phyloP scores from a whole-genome alignment of 805 yeast species.

The Kuraishia hungarica region DNA sequence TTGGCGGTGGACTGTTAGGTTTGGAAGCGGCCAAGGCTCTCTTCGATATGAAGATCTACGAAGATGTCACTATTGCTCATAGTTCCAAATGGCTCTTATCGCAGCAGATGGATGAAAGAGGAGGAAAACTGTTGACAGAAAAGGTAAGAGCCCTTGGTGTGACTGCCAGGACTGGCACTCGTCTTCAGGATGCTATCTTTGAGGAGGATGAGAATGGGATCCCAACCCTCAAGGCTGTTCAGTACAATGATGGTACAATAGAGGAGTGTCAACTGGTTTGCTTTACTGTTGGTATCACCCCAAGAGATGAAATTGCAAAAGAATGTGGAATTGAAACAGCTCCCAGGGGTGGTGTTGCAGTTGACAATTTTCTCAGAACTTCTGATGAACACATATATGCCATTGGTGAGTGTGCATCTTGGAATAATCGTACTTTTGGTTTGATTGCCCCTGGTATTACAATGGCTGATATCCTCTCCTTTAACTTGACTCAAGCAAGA shows the following conservation, averaged over 20 bases:
- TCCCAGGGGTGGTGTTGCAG: slow-evolving; percentile 20
- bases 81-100: slow-evolving; percentile 25
- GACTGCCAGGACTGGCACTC: slow-evolving; percentile 41
- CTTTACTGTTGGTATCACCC: slow-evolving; percentile 26
- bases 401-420: slow-evolving; percentile 28
- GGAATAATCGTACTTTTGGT: slow-evolving; percentile 26
- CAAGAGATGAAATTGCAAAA: slow-evolving; percentile 25
- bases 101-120: slow-evolving; percentile 27
- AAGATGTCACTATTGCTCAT: slow-evolving; percentile 22
- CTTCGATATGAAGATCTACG: slow-evolving; percentile 20
- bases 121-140: slow-evolving; percentile 26
- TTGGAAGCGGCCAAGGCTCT: slow-evolving; percentile 29
- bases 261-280: slow-evolving; percentile 25
- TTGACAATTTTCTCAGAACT: slow-evolving; percentile 19
- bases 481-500: slow-evolving; percentile 26
- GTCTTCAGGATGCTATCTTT: slow-evolving; percentile 36
- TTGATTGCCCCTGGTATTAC: slow-evolving; percentile 30
- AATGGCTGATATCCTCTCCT: slow-evolving; percentile 27
- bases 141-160: slow-evolving; percentile 45
- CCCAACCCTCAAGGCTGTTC: slow-evolving; percentile 12
- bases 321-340: slow-evolving; percentile 14
- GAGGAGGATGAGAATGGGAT: slow-evolving; percentile 11
- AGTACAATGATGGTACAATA: slow-evolving; percentile 17
- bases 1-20: slow-evolving; percentile 26
- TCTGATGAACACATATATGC: slow-evolving; percentile 22